Evolutionary conservation across 352 stramenopile species (phyloP).

Genomic region (Pythium pyrilobum): DNA sequence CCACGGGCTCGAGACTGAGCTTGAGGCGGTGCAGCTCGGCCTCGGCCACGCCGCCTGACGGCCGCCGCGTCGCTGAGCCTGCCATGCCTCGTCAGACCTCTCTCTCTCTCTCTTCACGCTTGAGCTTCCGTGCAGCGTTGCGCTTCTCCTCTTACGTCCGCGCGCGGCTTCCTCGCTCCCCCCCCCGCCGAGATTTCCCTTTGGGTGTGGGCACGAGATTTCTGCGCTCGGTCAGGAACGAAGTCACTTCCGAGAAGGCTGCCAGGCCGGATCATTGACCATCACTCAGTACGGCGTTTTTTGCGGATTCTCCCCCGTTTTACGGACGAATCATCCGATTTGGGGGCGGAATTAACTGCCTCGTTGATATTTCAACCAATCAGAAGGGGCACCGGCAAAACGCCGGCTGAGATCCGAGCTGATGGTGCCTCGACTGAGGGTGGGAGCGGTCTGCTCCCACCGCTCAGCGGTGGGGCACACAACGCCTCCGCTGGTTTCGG

Average conservation of each 20-base stretch:
- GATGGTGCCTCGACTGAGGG: too few species aligned
- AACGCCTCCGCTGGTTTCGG: too few species aligned
- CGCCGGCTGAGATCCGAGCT: too few species aligned
- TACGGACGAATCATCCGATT: not conserved
- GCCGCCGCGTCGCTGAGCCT: conserved; percentile 19
- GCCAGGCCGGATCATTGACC: conserved; percentile 9
- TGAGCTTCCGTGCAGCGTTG: not conserved
- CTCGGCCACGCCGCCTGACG: conserved; percentile 15
- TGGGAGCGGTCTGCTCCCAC: too few species aligned
- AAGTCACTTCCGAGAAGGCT: conserved; percentile 26
- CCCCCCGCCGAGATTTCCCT: conserved; percentile 1
- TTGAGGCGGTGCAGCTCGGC: conserved; percentile 65
- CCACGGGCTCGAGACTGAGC: conserved; percentile 45
- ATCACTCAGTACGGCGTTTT: conserved; percentile 6
- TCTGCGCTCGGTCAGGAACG: not conserved
- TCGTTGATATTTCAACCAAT: conserved; percentile 9
- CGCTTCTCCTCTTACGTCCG: not conserved
- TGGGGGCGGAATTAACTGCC: not conserved
- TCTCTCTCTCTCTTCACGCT: not conserved
- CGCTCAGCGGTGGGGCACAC: too few species aligned
- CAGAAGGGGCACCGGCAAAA: not conserved
- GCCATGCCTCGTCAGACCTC: not conserved
- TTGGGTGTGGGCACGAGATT: too few species aligned
- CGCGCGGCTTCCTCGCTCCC: not conserved
- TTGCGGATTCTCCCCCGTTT: conserved; percentile 7